These are phyloP conservation scores for Tetrastigma voinierianum DNA, from an alignment of 164 flowering plant genomes.

Conservation along the genomic window DNA sequence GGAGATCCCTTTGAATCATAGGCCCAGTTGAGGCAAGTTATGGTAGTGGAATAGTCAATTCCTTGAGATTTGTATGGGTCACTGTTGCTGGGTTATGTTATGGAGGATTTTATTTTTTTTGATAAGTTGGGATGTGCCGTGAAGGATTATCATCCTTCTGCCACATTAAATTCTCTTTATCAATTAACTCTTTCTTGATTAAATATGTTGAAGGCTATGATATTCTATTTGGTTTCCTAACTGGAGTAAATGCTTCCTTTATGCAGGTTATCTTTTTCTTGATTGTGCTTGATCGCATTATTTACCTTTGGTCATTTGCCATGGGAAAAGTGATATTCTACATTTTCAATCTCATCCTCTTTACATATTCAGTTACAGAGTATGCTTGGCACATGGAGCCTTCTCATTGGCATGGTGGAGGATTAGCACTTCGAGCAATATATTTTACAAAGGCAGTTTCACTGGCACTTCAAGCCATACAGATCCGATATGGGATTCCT, in stretches of 20 bases:
- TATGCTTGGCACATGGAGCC: conserved; percentile 92
- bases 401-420: conserved; percentile 51
- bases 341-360: conserved; percentile 74
- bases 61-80: background rate
- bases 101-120: no score
- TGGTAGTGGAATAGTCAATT: background rate
- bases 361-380: conserved; percentile 72
- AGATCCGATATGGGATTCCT: conserved; percentile 87
- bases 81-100: background rate
- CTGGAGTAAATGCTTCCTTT: conserved; percentile 2
- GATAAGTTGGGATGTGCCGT: no score
- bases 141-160: no score
- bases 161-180: no score
- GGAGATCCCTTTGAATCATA: background rate
- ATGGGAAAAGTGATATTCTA: conserved; percentile 84
- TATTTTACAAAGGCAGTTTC: conserved; percentile 86
- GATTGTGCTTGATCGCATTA: conserved; percentile 92
- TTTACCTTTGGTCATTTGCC: conserved; percentile 95
- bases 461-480: conserved; percentile 85
- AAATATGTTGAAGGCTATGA: background rate
- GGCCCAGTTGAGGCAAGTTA: background rate
- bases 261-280: conserved; percentile 87
- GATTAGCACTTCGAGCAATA: conserved; percentile 89
- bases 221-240: conserved; percentile 5
- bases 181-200: no score